Evolutionary conservation across 2,329 filamentous ascomycete genomes (phyloP).

Genomic region (Colletotrichum lupini): DNA sequence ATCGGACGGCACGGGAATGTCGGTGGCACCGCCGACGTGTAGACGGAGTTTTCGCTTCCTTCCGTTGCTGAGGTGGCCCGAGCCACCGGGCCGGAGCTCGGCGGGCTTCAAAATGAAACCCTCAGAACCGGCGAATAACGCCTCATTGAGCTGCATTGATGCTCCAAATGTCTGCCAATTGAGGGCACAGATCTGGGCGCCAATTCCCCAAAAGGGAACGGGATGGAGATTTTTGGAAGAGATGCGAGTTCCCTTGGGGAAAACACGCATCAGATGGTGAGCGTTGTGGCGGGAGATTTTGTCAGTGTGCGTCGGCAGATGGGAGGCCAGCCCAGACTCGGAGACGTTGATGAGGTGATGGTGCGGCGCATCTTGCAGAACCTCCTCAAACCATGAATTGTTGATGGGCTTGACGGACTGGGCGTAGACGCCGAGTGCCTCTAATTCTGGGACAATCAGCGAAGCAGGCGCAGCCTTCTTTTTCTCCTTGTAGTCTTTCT

Average conservation of each 20-base stretch:
- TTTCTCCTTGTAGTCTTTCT: constrained; percentile 58
- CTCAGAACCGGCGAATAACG: constrained; percentile 72
- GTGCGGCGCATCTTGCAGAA: constrained; percentile 66
- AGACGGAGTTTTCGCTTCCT: constrained; percentile 62
- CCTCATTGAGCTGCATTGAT: constrained; percentile 75
- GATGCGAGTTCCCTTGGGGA: constrained; percentile 76
- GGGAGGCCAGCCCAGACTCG: constrained; percentile 65
- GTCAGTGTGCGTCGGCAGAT: constrained; percentile 58
- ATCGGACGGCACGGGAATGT: constrained; percentile 65
- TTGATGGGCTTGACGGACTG: constrained; percentile 76
- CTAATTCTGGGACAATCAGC: constrained; percentile 72
- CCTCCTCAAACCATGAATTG: constrained; percentile 71
- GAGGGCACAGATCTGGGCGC: constrained; percentile 76
- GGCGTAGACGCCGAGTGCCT: constrained; percentile 74
- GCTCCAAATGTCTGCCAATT: constrained; percentile 78
- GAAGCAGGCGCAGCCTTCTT: constrained; percentile 59
- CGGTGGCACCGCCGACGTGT: constrained; percentile 71
- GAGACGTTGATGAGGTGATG: constrained; percentile 78
- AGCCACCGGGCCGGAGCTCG: constrained; percentile 66
- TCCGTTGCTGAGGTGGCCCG: constrained; percentile 56
- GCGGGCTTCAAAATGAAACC: constrained; percentile 75
- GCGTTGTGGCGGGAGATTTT: constrained; percentile 71
- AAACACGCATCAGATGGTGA: constrained; percentile 76
- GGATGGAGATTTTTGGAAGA: constrained; percentile 73
- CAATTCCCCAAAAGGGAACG: constrained; percentile 73